Evolutionary conservation across 306 rosid genomes (phyloP).

Genomic region (Lathyrus aphaca): DNA sequence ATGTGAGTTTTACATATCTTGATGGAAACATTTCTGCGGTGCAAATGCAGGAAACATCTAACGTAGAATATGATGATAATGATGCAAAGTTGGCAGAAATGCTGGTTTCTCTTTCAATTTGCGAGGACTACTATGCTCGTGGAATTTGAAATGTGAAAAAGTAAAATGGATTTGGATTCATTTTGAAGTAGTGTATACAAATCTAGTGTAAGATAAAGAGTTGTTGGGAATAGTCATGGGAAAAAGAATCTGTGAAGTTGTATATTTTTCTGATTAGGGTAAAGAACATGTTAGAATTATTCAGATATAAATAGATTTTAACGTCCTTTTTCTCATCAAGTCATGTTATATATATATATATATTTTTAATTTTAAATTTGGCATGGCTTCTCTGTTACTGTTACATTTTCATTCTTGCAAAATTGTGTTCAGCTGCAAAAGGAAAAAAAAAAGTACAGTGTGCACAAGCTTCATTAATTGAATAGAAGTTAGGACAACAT

Average conservation of each 20-base stretch:
- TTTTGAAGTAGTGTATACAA: no score
- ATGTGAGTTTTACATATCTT: constrained; percentile 8
- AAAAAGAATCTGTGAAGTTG: no score
- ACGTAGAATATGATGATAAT: constrained; percentile 46
- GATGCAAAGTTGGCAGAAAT: constrained; percentile 71
- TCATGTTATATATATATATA: no score
- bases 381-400: background rate
- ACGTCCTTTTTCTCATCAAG: no score
- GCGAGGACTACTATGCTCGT: constrained; percentile 76
- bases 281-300: no score
- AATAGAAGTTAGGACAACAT: background rate
- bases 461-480: constrained; percentile 3
- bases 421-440: background rate
- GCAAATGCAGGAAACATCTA: constrained; percentile 54
- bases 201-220: no score
- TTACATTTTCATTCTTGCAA: background rate
- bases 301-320: no score
- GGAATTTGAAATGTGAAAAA: constrained; percentile 54
- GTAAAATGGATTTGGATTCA: no score
- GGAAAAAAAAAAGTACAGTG: background rate
- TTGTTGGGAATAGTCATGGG: no score
- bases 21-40: constrained; percentile 1
- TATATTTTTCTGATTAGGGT: no score
- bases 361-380: no score
- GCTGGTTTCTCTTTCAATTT: constrained; percentile 79